phyloP scores from a whole-genome alignment of 768 basidiomycete genomes.

The Tricholoma flavovirens region DNA sequence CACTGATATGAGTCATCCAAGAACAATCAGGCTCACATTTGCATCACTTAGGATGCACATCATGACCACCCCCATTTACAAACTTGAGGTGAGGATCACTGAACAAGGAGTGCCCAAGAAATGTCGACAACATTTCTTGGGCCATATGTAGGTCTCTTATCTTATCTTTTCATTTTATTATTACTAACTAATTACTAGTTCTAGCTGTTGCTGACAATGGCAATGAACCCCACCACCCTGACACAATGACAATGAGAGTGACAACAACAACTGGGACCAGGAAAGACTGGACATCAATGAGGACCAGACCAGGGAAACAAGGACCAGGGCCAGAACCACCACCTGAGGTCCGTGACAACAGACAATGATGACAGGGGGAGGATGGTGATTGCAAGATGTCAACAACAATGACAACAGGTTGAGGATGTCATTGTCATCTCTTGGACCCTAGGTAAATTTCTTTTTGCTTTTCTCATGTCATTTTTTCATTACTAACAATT shows the following conservation, averaged over 20 bases:
- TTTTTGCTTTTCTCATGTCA: too few species aligned
- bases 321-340: not conserved
- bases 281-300: not conserved
- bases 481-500: too few species aligned
- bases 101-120: not conserved
- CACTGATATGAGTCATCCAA: constrained; percentile 19
- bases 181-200: not conserved
- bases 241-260: not conserved
- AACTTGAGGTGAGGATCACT: not conserved
- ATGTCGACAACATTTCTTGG: not conserved
- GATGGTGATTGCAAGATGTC: not conserved
- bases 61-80: not conserved
- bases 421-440: too few species aligned
- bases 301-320: not conserved
- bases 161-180: not conserved
- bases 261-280: not conserved
- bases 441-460: too few species aligned
- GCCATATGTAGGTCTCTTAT: not conserved
- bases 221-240: not conserved
- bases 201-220: not conserved
- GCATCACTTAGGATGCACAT: not conserved
- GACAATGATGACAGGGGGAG: not conserved
- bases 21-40: constrained; percentile 21
- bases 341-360: too few species aligned
- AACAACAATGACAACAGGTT: not conserved